Evolutionary conservation across 306 rosid species (phyloP).

Genomic region (Cucumis cinereus): DNA sequence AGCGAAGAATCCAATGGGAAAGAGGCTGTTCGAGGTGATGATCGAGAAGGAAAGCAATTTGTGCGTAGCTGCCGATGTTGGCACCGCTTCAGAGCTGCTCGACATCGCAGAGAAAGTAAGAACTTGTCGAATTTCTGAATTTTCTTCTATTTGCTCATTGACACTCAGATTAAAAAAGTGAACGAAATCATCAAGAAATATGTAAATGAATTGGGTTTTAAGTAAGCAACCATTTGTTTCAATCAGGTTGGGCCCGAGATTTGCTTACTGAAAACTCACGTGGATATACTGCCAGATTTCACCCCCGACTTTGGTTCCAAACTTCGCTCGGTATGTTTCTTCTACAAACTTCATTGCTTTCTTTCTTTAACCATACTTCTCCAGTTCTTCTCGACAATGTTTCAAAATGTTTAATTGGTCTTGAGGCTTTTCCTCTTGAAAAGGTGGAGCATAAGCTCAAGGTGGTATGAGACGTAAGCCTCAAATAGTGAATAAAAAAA

Average conservation of each 20-base stretch:
- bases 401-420: too few relatives aligned
- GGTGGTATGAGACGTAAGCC: too few relatives aligned
- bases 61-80: constrained; percentile 86
- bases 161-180: not conserved
- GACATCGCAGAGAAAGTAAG: constrained; percentile 68
- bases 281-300: constrained; percentile 88
- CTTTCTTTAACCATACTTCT: not conserved
- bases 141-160: not conserved
- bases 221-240: not conserved
- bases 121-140: not conserved
- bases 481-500: too few relatives aligned
- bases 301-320: constrained; percentile 76
- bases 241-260: constrained; percentile 86
- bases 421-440: too few relatives aligned
- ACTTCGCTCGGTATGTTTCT: constrained; percentile 50
- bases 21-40: constrained; percentile 72
- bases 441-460: too few relatives aligned
- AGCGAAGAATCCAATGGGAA: constrained; percentile 72
- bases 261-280: constrained; percentile 86
- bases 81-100: constrained; percentile 66
- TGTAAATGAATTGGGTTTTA: not conserved
- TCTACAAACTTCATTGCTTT: not conserved
- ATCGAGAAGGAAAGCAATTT: constrained; percentile 66
- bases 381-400: too few relatives aligned
- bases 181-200: not conserved